Base-by-base conservation (phyloP, 805 yeast genomes). In the Candida corydali region DNA sequence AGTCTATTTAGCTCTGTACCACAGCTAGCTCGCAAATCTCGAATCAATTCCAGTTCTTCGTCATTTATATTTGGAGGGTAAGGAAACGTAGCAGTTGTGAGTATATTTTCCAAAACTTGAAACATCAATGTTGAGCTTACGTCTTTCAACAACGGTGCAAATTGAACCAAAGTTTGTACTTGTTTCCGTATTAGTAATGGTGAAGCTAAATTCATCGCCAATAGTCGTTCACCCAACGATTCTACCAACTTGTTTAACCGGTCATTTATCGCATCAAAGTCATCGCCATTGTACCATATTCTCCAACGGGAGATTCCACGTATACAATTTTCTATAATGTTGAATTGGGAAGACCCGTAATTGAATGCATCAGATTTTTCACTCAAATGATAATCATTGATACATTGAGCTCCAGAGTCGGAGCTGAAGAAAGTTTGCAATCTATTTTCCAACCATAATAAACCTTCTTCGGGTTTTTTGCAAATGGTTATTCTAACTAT, bases 241-340 rank as follows among this genome's bases (percentile, higher is more conserved):
- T 86, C 88, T 8, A 83, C 78, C 31, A 75, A 64, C 34, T 73
- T 71, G 31, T 65, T 67, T 36, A 78, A 62, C 37, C 77, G 65
- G 15, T 56, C 67, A 34, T 79, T 80, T 10, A 77, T 65, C 26
- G 65, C 63, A 25, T 75, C 80, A 35, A 75, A 70, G 17, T 72
- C 72, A 4, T 68, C 72, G 5, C 78, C 77, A 24, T 61, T 72
- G 50, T 86, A 88, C 96, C 97, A 91, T 12, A 87, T 79, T 50
- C 86, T 78, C 98, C 99, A 94, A 53, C 99, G 76, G 9, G 93
- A 80, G 17, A 94, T 82, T 25, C 98, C 98, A 41, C 95, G 75
- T 23, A 93, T 76, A 47, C 94, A 82, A 24, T 95, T 82, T 58
- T 91, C 98, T 18, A 88, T 86, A 17, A 88, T 78, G 52, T 80